Percentiles rank a stretch among this genome's conserved stretches.
Conservation (phyloP, 1,284 basidiomycete genomes). For the Filobasidium uniguttulatum region DNA sequence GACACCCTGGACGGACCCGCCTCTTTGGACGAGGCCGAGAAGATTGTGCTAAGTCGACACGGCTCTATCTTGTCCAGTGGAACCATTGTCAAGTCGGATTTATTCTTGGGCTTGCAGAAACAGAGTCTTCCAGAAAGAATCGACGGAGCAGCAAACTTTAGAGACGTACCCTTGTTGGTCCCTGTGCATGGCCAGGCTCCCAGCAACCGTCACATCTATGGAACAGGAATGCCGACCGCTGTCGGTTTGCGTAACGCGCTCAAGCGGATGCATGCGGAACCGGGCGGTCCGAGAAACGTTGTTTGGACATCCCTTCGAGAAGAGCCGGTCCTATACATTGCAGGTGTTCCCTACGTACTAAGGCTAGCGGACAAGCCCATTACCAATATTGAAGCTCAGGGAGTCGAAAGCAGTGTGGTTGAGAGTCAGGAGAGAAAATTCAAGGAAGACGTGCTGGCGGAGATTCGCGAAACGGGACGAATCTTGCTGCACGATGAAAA, state of each 20-base stretch:
- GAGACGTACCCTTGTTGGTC: slow-evolving; percentile 57
- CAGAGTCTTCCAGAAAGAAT: slow-evolving; percentile 87
- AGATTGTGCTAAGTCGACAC: slow-evolving; percentile 67
- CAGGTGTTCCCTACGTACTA: slow-evolving; percentile 45
- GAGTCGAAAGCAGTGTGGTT: slow-evolving; percentile 80
- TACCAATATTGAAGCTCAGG: slow-evolving; percentile 88
- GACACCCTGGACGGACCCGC: slow-evolving; percentile 48
- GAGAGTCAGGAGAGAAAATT: slow-evolving; percentile 84
- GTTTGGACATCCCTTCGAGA: slow-evolving; percentile 87
- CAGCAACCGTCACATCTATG: slow-evolving; percentile 53
- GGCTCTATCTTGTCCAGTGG: slow-evolving; percentile 66
- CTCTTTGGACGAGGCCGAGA: slow-evolving; percentile 57
- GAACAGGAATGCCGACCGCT: slow-evolving; percentile 47
- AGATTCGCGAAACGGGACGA: slow-evolving; percentile 59
- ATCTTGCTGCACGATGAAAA: slow-evolving; percentile 91
- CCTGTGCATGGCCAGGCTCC: slow-evolving; percentile 18
- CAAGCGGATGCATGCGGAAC: slow-evolving; percentile 62
- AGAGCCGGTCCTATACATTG: slow-evolving; percentile 87
- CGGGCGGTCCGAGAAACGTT: slow-evolving; percentile 55
- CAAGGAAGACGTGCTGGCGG: slow-evolving; percentile 76
- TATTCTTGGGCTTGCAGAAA: slow-evolving; percentile 89
- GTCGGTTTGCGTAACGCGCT: slow-evolving; percentile 66
- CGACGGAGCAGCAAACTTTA: slow-evolving; percentile 84
- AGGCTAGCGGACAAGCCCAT: slow-evolving; percentile 79
- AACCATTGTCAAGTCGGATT: slow-evolving; percentile 85